Conservation (phyloP, 2,329 filamentous ascomycete genomes). For the Colletotrichum lentis region DNA sequence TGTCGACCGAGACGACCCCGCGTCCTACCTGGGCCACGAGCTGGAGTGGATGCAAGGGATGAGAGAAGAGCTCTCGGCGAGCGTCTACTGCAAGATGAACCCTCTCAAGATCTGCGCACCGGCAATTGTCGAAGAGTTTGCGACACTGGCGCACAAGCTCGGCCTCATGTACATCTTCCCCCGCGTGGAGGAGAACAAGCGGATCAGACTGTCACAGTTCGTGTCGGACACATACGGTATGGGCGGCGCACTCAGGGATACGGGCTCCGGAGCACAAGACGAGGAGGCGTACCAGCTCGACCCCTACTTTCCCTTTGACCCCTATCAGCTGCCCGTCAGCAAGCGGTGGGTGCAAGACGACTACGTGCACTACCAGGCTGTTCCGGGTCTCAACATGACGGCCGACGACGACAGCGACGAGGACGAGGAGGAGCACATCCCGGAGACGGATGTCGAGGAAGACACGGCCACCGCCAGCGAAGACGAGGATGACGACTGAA, state of each 20-base stretch:
- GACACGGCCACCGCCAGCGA: slow-evolving; percentile 61
- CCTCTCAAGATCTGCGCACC: slow-evolving; percentile 94
- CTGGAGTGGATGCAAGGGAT: slow-evolving; percentile 80
- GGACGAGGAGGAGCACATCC: slow-evolving; percentile 55
- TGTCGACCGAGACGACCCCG: slow-evolving; percentile 69
- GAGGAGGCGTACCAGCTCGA: slow-evolving; percentile 87
- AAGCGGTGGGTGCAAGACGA: slow-evolving; percentile 87
- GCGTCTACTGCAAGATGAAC: slow-evolving; percentile 89
- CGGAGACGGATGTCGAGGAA: slow-evolving; percentile 58
- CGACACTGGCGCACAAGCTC: slow-evolving; percentile 84
- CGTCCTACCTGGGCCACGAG: slow-evolving; percentile 72
- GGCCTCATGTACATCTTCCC: slow-evolving; percentile 90
- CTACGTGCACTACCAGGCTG: slow-evolving; percentile 81
- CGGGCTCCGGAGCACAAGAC: slow-evolving; percentile 64
- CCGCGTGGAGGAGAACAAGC: slow-evolving; percentile 90
- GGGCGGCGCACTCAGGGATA: slow-evolving; percentile 63
- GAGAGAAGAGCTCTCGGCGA: slow-evolving; percentile 75
- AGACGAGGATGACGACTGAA: slow-evolving; percentile 51
- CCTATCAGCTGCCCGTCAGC: slow-evolving; percentile 88
- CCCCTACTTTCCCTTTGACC: slow-evolving; percentile 96
- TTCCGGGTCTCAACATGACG: slow-evolving; percentile 72
- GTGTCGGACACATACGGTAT: slow-evolving; percentile 65
- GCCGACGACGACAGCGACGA: slow-evolving; percentile 64
- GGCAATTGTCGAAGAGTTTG: slow-evolving; percentile 89
- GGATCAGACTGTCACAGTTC: slow-evolving; percentile 79